phyloP scores from a whole-genome alignment of 441 rosid genomes.

The Iberis amara region DNA sequence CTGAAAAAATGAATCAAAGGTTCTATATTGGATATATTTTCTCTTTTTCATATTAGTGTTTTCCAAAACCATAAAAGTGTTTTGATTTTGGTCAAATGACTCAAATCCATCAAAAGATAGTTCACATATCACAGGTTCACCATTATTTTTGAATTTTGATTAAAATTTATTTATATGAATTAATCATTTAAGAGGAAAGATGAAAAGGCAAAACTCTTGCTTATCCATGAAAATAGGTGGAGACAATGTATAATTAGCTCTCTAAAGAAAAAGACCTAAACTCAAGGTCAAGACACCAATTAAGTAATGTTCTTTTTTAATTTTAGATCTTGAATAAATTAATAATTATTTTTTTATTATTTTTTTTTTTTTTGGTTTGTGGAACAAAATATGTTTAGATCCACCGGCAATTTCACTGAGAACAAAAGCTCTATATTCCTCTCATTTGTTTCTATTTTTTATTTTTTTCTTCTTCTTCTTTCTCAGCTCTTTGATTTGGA shows the following conservation, averaged over 20 bases:
- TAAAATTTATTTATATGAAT: constrained; percentile 18
- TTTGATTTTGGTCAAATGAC: too few species aligned
- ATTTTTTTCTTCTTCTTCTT: constrained; percentile 12
- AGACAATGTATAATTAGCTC: constrained; percentile 41
- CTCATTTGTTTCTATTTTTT: constrained; percentile 22
- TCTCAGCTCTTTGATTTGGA: constrained; percentile 20
- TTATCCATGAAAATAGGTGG: constrained; percentile 46
- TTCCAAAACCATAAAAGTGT: too few species aligned
- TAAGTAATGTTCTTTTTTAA: constrained; percentile 8
- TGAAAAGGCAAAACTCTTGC: constrained; percentile 32
- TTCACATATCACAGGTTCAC: too few species aligned
- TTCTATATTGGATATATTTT: too few species aligned
- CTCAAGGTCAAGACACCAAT: constrained; percentile 36
- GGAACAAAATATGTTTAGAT: constrained; percentile 37
- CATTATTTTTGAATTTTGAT: neutral
- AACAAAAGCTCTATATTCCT: constrained; percentile 32
- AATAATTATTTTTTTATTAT: constrained; percentile 8
- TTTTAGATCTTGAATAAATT: constrained; percentile 27
- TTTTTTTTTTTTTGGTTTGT: neutral
- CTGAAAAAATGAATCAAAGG: too few species aligned
- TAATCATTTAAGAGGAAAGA: constrained; percentile 23
- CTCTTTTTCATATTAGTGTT: too few species aligned
- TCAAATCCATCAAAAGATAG: too few species aligned
- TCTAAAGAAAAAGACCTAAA: constrained; percentile 25
- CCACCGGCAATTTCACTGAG: constrained; percentile 42